Percentiles rank a stretch among this genome's conserved stretches.
These are phyloP conservation scores for Arabidopsis hybrid DNA, from an alignment of 441 rosid genomes.

Conservation along the genomic window DNA sequence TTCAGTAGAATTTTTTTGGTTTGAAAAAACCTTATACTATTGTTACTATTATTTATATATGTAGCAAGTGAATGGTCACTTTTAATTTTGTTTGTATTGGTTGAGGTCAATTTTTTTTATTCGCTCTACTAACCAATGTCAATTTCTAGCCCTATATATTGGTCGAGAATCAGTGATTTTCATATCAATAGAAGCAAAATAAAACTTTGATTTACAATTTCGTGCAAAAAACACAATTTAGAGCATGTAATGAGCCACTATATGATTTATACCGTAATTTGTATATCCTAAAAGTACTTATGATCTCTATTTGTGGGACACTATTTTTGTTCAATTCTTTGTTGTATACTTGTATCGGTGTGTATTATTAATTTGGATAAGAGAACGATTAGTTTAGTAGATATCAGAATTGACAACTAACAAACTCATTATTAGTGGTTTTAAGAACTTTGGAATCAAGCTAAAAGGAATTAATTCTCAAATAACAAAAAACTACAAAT, in stretches of 20 bases:
- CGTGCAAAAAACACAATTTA: background rate
- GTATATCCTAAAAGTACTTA: conserved; percentile 8
- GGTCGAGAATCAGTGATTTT: too few species aligned
- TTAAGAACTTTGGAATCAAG: conserved; percentile 43
- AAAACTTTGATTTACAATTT: background rate
- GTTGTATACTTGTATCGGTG: background rate
- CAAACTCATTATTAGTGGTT: conserved; percentile 41
- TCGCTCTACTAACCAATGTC: background rate
- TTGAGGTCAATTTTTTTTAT: background rate
- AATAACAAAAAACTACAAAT: conserved; percentile 22
- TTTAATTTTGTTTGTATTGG: background rate
- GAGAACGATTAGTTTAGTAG: conserved; percentile 38
- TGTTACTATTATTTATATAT: background rate
- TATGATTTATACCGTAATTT: conserved; percentile 1
- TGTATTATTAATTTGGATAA: conserved; percentile 20
- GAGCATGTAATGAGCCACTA: conserved; percentile 14
- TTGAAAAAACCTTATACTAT: too few species aligned
- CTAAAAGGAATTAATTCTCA: conserved; percentile 33
- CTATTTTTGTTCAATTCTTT: background rate
- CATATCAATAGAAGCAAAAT: background rate
- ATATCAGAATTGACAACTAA: conserved; percentile 42
- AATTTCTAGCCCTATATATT: background rate
- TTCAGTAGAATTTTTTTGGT: background rate
- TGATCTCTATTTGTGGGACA: conserved; percentile 15
- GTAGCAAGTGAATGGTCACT: conserved; percentile 1